These are phyloP conservation scores for Paraurostyla sp. DNA, from an alignment of 73 alveolate genomes.

Conservation along the genomic window DNA sequence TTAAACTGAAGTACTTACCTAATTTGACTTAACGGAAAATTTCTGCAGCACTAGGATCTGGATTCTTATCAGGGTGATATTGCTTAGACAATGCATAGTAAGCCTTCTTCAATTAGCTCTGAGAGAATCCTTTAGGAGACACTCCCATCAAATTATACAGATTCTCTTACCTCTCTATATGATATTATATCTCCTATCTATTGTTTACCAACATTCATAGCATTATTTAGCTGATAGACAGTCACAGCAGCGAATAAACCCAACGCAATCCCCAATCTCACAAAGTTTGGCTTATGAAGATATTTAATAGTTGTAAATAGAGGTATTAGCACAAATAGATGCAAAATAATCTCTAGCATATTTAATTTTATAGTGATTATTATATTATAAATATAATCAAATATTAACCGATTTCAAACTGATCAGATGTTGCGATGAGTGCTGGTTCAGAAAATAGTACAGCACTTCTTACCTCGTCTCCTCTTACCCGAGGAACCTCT, in stretches of 20 bases:
- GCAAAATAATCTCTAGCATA: constrained; percentile 52
- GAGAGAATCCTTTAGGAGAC: constrained; percentile 14
- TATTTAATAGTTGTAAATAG: not conserved
- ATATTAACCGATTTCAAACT: not conserved
- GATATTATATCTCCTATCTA: not conserved
- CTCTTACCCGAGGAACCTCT: not conserved
- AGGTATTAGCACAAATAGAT: constrained; percentile 34
- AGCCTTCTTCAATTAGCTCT: constrained; percentile 67
- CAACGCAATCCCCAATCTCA: not conserved
- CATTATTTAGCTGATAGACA: not conserved
- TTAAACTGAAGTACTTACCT: not conserved
- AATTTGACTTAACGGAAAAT: constrained; percentile 21
- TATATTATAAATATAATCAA: not conserved
- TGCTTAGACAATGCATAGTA: constrained; percentile 71
- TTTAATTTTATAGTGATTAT: not conserved
- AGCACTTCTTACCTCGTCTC: constrained; percentile 19
- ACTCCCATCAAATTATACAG: constrained; percentile 28
- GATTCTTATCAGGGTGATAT: constrained; percentile 78
- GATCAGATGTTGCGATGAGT: not conserved
- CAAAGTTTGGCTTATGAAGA: not conserved
- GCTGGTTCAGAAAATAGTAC: constrained; percentile 12
- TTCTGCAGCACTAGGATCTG: constrained; percentile 52
- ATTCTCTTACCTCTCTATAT: constrained; percentile 11
- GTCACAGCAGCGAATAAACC: not conserved
- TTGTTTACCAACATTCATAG: not conserved